Base-by-base conservation (phyloP, 1,139 yeast genomes). In the Saccharomycopsis phalli region DNA sequence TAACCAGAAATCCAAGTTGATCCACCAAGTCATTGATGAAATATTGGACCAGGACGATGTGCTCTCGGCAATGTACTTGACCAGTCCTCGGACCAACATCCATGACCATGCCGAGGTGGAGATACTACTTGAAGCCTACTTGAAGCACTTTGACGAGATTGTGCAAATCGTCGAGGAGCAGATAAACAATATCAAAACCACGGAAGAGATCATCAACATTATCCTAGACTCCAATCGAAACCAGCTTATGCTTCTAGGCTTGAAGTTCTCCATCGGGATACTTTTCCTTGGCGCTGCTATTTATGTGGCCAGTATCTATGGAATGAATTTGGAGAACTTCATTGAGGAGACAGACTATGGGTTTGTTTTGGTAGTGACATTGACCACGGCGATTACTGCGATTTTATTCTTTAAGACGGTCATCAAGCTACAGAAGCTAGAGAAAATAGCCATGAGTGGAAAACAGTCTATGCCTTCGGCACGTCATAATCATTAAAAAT, bases 191-290 rank as follows among this genome's bases (percentile, higher is more conserved):
- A 91, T 93, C 51, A 75, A 80, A 48, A 86, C 94, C 13, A 91
- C 99, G 0, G 98, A 93, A 56, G 99, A 93, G 56, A 87, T 93
- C 53, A 93, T 87, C 46, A 93, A 93, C 57, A 91, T 93, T 52
- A 86, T 93, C 44, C 63, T 93, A 41, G 99, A 93, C 59, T 87
- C 98, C 1, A 91, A 88, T 56, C 76, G 99, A 61, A 93, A 93
- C 60, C 80, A 94, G 4, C 68, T 91, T 47, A 88, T 91, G 95
- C 67, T 91, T 42, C 76, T 83, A 52, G 95, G 91, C 51, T 63
- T 91, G 50, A 79, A 83, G 52, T 76, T 88, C 31, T 77, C 95
- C 0, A 81, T 91, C 28, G 86, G 86, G 47, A 82, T 97, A 0
- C 60, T 91, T 33, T 69, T 79, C 49, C 77, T 94, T 1, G 81